Evolutionary conservation across 345 rosid genomes (phyloP).

Genomic region (Heritiera littoralis): DNA sequence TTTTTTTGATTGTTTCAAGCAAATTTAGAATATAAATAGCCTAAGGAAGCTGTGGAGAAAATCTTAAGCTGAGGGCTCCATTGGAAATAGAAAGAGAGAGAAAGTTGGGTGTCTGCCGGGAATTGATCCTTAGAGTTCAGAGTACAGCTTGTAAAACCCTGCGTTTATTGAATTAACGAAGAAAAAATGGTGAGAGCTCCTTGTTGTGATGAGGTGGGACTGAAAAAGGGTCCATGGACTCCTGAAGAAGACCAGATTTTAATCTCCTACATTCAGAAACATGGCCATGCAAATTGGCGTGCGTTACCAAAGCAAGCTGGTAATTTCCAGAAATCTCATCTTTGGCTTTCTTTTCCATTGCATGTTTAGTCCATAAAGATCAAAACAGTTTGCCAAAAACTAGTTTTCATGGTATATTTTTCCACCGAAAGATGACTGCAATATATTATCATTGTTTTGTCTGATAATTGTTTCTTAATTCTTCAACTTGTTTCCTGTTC

Average conservation of each 20-base stretch:
- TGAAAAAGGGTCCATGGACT: constrained; percentile 81
- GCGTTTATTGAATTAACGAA: not conserved
- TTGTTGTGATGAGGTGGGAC: constrained; percentile 79
- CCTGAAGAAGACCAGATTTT: constrained; percentile 70
- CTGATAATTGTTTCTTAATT: constrained; percentile 13
- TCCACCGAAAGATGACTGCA: too few relatives aligned
- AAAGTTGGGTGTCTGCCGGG: not conserved
- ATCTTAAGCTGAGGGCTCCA: constrained; percentile 2
- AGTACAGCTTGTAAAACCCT: not conserved
- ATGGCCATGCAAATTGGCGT: constrained; percentile 76
- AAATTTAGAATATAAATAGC: constrained; percentile 23
- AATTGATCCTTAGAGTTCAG: not conserved
- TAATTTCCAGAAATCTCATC: constrained; percentile 17
- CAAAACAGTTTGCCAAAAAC: not conserved
- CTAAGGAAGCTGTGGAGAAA: not conserved
- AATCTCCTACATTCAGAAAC: constrained; percentile 44
- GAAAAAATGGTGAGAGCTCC: constrained; percentile 82
- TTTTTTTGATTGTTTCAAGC: not conserved
- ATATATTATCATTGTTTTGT: not conserved
- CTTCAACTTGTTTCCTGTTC: not conserved
- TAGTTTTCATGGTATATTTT: not conserved
- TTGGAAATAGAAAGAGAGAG: not conserved
- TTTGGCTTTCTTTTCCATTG: not conserved
- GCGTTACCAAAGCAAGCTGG: constrained; percentile 88
- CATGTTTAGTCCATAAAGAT: not conserved